These are phyloP conservation scores for Lojkania enalia DNA, from an alignment of 2,329 filamentous ascomycete species.

Conservation along the genomic window DNA sequence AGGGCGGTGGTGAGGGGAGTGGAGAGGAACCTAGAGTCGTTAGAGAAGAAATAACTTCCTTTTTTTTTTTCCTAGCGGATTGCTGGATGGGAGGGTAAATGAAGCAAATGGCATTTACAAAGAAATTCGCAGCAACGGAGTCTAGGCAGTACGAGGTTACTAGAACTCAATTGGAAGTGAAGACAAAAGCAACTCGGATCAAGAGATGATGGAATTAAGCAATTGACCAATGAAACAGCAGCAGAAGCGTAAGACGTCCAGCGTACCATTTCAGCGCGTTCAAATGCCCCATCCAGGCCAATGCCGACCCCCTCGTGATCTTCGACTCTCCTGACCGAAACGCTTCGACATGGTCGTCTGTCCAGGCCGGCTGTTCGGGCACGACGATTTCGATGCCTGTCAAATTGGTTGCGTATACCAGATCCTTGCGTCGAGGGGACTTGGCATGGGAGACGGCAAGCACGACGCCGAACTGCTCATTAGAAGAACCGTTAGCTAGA, in stretches of 20 bases:
- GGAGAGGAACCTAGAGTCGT: constrained; percentile 35
- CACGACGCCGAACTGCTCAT: constrained; percentile 43
- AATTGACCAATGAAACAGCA: constrained; percentile 1
- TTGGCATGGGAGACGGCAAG: constrained; percentile 42
- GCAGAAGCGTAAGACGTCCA: neutral
- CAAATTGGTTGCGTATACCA: constrained; percentile 45
- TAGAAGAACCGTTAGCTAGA: constrained; percentile 1
- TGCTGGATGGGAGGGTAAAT: neutral
- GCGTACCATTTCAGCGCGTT: constrained; percentile 40
- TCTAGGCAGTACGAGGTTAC: neutral
- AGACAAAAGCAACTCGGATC: no score
- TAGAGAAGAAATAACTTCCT: no score
- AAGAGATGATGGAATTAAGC: neutral
- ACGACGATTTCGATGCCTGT: constrained; percentile 45
- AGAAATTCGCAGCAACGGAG: no score
- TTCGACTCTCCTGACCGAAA: constrained; percentile 32
- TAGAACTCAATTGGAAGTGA: no score
- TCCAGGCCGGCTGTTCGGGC: constrained; percentile 45
- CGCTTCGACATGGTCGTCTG: constrained; percentile 33
- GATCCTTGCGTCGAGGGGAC: constrained; percentile 39
- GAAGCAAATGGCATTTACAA: neutral
- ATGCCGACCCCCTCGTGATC: constrained; percentile 41
- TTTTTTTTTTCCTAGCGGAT: no score
- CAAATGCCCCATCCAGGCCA: constrained; percentile 49
- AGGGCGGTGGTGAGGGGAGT: constrained; percentile 38